Conservation (phyloP, 345 rosid species). For the Brassica rapa region DNA sequence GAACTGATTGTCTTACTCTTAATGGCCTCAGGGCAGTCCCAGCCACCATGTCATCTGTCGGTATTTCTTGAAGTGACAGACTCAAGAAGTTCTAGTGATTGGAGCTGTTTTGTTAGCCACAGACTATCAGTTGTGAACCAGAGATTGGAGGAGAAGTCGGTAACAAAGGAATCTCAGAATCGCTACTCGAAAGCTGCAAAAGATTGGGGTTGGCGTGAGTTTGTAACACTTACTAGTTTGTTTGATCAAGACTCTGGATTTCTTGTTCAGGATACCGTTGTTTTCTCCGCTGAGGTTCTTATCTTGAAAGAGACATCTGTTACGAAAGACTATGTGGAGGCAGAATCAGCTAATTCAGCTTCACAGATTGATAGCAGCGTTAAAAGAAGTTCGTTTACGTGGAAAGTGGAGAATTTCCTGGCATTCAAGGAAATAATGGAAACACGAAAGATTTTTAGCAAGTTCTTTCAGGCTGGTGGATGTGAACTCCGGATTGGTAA, state of each 20-base stretch:
- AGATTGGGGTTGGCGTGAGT: conserved; percentile 99
- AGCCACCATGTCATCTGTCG: conserved; percentile 99
- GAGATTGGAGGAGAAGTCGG: conserved; percentile 89
- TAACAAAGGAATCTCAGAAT: conserved; percentile 97
- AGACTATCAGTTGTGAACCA: conserved; percentile 92
- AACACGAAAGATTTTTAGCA: conserved; percentile 97
- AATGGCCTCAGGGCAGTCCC: conserved; percentile 99
- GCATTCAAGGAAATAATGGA: conserved; percentile 99
- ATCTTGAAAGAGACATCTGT: conserved; percentile 92
- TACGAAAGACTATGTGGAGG: conserved; percentile 67
- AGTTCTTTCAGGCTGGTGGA: conserved; percentile 98
- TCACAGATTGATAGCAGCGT: conserved; percentile 56
- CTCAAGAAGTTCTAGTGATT: conserved; percentile 86
- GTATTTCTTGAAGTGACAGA: conserved; percentile 99
- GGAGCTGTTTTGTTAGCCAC: conserved; percentile 99
- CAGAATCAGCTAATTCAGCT: conserved; percentile 49
- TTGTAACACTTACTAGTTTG: conserved; percentile 94
- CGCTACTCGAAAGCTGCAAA: conserved; percentile 99
- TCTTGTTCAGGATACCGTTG: conserved; percentile 91
- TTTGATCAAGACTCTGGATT: conserved; percentile 99
- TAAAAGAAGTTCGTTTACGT: conserved; percentile 86
- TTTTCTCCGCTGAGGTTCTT: conserved; percentile 98
- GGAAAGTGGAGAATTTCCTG: conserved; percentile 99
- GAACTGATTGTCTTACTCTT: conserved; percentile 53
- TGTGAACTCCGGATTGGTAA: conserved; percentile 99